phyloP scores from a whole-genome alignment of 2,329 filamentous ascomycete species.

The Blastomyces silverae region DNA sequence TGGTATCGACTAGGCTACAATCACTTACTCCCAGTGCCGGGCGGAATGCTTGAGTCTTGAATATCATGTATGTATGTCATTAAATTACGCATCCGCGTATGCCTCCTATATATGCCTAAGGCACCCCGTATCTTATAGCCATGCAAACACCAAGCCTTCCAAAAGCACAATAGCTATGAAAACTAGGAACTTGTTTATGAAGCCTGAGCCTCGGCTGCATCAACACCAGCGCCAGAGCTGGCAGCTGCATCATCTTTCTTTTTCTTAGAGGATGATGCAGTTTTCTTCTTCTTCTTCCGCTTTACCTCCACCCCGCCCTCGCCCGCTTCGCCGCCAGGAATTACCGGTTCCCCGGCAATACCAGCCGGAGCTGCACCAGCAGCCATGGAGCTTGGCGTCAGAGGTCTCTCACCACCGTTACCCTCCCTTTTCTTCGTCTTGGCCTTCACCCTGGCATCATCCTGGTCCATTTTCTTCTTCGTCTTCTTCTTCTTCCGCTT shows the following conservation, averaged over 20 bases:
- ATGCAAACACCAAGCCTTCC: background rate
- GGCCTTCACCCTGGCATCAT: slow-evolving; percentile 13
- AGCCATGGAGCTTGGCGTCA: too few relatives aligned
- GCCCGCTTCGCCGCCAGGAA: background rate
- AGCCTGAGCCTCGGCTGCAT: background rate
- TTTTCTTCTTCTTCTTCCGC: slow-evolving; percentile 18
- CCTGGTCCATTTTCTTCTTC: slow-evolving; percentile 36
- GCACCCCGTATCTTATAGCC: background rate
- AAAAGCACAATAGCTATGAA: background rate
- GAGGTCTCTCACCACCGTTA: background rate
- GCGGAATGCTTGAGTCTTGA: background rate
- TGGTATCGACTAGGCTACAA: background rate
- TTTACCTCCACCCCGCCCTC: slow-evolving; percentile 15
- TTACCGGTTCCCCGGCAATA: background rate
- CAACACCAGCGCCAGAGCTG: background rate
- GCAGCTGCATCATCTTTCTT: background rate
- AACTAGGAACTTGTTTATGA: background rate
- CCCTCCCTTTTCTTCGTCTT: slow-evolving; percentile 24
- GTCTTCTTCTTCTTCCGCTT: slow-evolving; percentile 54
- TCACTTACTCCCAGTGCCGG: background rate
- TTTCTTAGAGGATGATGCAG: slow-evolving; percentile 11
- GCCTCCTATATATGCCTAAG: background rate
- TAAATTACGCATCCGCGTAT: background rate
- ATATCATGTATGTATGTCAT: background rate
- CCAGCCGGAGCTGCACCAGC: background rate